Conservation (phyloP, 2,329 filamentous ascomycete genomes). For the Pseudocercospora fijiensis region DNA sequence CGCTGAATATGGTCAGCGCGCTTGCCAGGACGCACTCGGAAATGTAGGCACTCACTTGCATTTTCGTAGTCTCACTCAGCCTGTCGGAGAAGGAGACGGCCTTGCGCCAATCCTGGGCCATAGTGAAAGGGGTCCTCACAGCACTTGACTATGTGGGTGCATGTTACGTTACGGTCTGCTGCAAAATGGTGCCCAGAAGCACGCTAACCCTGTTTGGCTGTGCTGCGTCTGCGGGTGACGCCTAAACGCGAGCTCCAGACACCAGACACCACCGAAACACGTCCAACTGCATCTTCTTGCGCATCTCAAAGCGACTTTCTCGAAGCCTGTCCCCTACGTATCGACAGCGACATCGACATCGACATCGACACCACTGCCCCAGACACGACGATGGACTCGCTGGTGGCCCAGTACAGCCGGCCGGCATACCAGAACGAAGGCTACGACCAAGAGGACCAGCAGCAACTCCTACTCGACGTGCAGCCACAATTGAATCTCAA, state of each 20-base stretch:
- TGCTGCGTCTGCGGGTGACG: slow-evolving; percentile 7
- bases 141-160: too few relatives aligned
- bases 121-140: slow-evolving; percentile 4
- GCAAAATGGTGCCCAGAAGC: too few relatives aligned
- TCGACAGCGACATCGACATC: too few relatives aligned
- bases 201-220: not conserved
- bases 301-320: not conserved
- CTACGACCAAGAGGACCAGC: slow-evolving; percentile 59
- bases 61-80: slow-evolving; percentile 47
- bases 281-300: slow-evolving; percentile 1
- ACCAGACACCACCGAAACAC: slow-evolving; percentile 2
- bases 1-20: slow-evolving; percentile 40
- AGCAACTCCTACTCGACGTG: slow-evolving; percentile 68
- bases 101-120: slow-evolving; percentile 43
- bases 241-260: slow-evolving; percentile 1
- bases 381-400: slow-evolving; percentile 70
- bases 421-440: slow-evolving; percentile 72
- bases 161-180: too few relatives aligned
- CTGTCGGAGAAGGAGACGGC: slow-evolving; percentile 48
- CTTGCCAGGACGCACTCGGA: not conserved
- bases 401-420: slow-evolving; percentile 88
- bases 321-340: too few relatives aligned
- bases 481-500: slow-evolving; percentile 79
- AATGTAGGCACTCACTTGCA: slow-evolving; percentile 43
- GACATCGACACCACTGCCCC: not conserved